These are phyloP conservation scores for Thyridium curvatum DNA, from an alignment of 2,329 filamentous ascomycete genomes.

Conservation along the genomic window DNA sequence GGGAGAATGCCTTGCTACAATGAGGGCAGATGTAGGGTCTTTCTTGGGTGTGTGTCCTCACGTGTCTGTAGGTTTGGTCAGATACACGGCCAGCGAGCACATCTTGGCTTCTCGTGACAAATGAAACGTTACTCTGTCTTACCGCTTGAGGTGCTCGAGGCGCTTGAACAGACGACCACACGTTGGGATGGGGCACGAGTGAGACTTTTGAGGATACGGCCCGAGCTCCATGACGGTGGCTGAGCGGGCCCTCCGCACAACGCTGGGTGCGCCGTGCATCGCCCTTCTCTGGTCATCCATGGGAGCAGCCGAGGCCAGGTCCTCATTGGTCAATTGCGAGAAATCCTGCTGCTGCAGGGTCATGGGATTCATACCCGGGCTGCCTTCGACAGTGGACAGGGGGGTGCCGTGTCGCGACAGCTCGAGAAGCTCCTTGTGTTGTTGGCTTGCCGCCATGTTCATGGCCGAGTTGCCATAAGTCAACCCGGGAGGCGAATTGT, in stretches of 20 bases:
- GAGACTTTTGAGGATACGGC: constrained; percentile 94
- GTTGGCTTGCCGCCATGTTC: constrained; percentile 50
- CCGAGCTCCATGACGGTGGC: constrained; percentile 95
- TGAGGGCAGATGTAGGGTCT: constrained; percentile 95
- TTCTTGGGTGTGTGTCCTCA: constrained; percentile 98
- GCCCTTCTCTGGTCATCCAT: constrained; percentile 58
- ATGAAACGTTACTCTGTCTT: constrained; percentile 46
- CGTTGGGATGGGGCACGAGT: constrained; percentile 98
- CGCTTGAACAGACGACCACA: constrained; percentile 98
- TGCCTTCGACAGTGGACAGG: constrained; percentile 75
- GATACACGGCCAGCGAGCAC: constrained; percentile 33
- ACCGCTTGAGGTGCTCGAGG: constrained; percentile 98
- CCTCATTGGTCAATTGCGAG: constrained; percentile 55
- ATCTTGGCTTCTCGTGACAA: constrained; percentile 20
- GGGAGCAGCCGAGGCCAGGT: constrained; percentile 52
- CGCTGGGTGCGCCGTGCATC: constrained; percentile 66
- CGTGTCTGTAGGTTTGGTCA: constrained; percentile 66
- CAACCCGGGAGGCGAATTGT: constrained; percentile 73
- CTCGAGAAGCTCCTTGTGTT: constrained; percentile 74
- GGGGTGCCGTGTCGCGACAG: constrained; percentile 91
- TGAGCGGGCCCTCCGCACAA: constrained; percentile 83
- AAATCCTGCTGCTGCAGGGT: constrained; percentile 67
- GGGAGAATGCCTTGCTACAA: constrained; percentile 97
- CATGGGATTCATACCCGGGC: constrained; percentile 66
- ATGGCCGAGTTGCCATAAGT: constrained; percentile 66